Evolutionary conservation across 1,139 yeast genomes (phyloP).

Genomic region (Kodamaea derodonti): DNA sequence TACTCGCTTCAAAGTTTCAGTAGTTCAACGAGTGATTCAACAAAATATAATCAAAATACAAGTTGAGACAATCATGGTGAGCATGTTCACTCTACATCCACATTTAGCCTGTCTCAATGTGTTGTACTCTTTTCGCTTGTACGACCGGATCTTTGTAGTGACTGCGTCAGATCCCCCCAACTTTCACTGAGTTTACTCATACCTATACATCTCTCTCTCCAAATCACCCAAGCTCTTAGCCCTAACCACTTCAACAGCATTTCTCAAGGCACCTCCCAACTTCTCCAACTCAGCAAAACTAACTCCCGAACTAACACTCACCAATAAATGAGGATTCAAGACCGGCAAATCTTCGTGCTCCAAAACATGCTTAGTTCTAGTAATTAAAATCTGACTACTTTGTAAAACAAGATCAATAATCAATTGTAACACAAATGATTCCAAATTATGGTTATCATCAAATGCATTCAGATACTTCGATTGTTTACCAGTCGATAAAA

Average conservation of each 20-base stretch:
- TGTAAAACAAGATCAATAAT: conserved; percentile 53
- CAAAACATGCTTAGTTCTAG: conserved; percentile 66
- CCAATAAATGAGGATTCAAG: conserved; percentile 61
- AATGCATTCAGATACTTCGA: conserved; percentile 31
- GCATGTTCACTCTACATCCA: too few species aligned
- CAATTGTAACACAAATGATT: conserved; percentile 58
- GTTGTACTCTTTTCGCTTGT: too few species aligned
- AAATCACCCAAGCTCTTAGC: conserved; percentile 2
- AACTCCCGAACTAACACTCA: conserved; percentile 57
- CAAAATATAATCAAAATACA: too few species aligned
- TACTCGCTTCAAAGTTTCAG: too few species aligned
- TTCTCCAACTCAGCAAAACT: conserved; percentile 47
- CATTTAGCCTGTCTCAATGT: too few species aligned
- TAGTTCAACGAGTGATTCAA: too few species aligned
- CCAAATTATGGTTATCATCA: conserved; percentile 50
- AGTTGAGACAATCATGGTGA: too few species aligned
- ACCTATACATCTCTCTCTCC: not conserved
- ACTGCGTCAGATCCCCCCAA: too few species aligned
- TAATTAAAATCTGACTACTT: conserved; percentile 54
- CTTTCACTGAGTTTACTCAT: too few species aligned
- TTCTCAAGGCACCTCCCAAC: conserved; percentile 13
- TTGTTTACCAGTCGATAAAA: conserved; percentile 38
- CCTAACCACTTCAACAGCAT: conserved; percentile 14
- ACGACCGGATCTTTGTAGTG: too few species aligned
- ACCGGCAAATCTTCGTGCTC: conserved; percentile 78